phyloP scores from a whole-genome alignment of 306 rosid genomes.

The Trifolium dubium region DNA sequence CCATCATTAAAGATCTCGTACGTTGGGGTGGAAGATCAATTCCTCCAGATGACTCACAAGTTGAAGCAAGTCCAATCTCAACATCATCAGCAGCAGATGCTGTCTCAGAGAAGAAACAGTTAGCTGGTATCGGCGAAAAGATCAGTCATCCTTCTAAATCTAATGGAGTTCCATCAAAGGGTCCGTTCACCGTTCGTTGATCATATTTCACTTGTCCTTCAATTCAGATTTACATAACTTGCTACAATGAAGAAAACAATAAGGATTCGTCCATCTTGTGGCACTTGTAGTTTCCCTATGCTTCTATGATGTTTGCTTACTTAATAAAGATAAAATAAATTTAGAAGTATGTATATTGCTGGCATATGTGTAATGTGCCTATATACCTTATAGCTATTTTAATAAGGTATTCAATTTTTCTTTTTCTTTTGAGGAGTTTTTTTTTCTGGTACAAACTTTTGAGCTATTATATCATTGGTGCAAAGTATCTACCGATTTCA shows the following conservation, averaged over 20 bases:
- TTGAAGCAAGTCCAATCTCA: slow-evolving; percentile 35
- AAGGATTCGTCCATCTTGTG: slow-evolving; percentile 23
- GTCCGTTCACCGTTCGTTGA: slow-evolving; percentile 50
- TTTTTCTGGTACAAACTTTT: no score
- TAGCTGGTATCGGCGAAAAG: slow-evolving; percentile 43
- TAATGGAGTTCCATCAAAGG: slow-evolving; percentile 44
- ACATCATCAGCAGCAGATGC: slow-evolving; percentile 32
- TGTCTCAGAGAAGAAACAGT: slow-evolving; percentile 45
- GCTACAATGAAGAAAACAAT: slow-evolving; percentile 26
- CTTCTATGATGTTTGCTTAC: slow-evolving; percentile 24
- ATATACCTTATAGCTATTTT: background rate
- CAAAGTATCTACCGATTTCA: no score
- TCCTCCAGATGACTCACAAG: slow-evolving; percentile 55
- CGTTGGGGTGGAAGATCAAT: slow-evolving; percentile 70
- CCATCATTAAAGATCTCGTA: slow-evolving; percentile 66
- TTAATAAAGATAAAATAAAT: slow-evolving; percentile 7
- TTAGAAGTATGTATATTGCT: slow-evolving; percentile 4
- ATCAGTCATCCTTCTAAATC: slow-evolving; percentile 27
- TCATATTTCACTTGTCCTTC: background rate
- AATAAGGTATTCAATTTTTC: background rate
- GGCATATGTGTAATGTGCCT: slow-evolving; percentile 10
- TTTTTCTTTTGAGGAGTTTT: background rate
- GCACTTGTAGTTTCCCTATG: slow-evolving; percentile 21
- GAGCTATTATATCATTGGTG: no score
- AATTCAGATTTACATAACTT: slow-evolving; percentile 7